Base-by-base conservation (phyloP, 805 yeast species). In the Ogataea populi-albae region DNA sequence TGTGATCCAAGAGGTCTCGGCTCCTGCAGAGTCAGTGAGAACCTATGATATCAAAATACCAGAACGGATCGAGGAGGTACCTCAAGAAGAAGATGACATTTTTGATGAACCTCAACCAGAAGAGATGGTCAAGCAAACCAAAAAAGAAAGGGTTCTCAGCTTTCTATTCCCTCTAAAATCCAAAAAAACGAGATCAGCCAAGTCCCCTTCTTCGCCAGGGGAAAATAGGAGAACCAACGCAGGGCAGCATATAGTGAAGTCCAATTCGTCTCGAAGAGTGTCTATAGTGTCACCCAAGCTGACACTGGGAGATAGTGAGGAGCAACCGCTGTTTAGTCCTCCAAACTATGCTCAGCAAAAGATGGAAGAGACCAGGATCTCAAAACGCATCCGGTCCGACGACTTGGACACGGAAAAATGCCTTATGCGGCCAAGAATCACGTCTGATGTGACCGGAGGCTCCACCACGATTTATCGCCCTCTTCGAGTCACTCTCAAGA, bases 391-490 rank as follows among this genome's bases (percentile, higher is more conserved):
- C 25, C 4, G 4, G 23, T 17, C 35, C 23, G 30, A 27, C 10
- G 30, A 27, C 17, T 7, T 27, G n/a, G 39, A 31, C 16, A 24
- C 30, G 4, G 43, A 33, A n/a, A 25, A 26, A 12, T 32, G 24
- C 9, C 14, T 17, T 15, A 20, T 34, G 17, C 30, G 38, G 15
- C 34, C 39, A 27, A 32, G 48, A 17, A 43, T 37, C 8, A n/a
- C 38, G 29, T 44, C 48, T 3, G 48, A 44, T 23, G 32, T 40
- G 11, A 38, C 47, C 9, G 32, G 34, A 31, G 23, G 34, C 9
- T 43, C 47, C 7, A 43, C 45, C 6, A 43, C 43, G 20, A 31
- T 34, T 12, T 38, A 40, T 31, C 26, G 43, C 16, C 48, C 48
- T 3, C 19, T 40, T 17, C 38, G 29, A 16, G 39, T 32, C 16